These are phyloP conservation scores for Coleophoma cylindrospora DNA, from an alignment of 2,329 filamentous ascomycete species.

Conservation along the genomic window DNA sequence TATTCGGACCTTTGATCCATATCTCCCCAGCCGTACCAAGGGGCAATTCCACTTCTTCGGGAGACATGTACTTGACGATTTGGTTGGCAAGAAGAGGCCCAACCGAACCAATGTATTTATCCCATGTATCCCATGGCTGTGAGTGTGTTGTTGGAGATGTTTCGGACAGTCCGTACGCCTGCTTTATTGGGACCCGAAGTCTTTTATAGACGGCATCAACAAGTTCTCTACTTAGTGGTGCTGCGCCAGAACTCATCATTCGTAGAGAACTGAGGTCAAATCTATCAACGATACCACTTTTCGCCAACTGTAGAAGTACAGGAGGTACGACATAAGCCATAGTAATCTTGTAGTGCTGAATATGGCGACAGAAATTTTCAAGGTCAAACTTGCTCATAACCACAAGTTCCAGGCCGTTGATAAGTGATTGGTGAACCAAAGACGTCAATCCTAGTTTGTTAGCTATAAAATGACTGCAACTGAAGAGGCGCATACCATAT, in stretches of 20 bases:
- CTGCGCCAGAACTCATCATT: slow-evolving; percentile 79
- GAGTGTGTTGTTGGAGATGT: slow-evolving; percentile 70
- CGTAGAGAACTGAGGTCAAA: slow-evolving; percentile 76
- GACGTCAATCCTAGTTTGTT: slow-evolving; percentile 45
- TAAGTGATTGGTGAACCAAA: slow-evolving; percentile 61
- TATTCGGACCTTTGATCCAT: slow-evolving; percentile 71
- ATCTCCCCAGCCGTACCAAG: slow-evolving; percentile 46
- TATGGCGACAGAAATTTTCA: slow-evolving; percentile 66
- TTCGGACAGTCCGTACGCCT: slow-evolving; percentile 85
- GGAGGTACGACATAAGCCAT: slow-evolving; percentile 79
- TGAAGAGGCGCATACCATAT: no score
- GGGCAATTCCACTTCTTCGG: slow-evolving; percentile 38
- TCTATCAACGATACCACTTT: slow-evolving; percentile 68
- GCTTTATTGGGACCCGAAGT: slow-evolving; percentile 73
- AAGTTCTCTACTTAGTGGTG: slow-evolving; percentile 74
- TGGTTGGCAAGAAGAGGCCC: slow-evolving; percentile 73
- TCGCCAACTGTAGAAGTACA: slow-evolving; percentile 71
- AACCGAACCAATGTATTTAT: slow-evolving; percentile 71
- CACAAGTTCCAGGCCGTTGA: slow-evolving; percentile 58
- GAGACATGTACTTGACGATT: slow-evolving; percentile 67
- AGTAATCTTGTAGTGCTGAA: slow-evolving; percentile 69
- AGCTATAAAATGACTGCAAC: no score
- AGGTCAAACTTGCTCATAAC: slow-evolving; percentile 76
- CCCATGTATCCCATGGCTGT: slow-evolving; percentile 5
- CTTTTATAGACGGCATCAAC: slow-evolving; percentile 68